A percentile compares a stretch with the other conserved stretches of the same genome.
Conservation (phyloP, 164 flowering plant genomes). For the Vitis cinerea region DNA sequence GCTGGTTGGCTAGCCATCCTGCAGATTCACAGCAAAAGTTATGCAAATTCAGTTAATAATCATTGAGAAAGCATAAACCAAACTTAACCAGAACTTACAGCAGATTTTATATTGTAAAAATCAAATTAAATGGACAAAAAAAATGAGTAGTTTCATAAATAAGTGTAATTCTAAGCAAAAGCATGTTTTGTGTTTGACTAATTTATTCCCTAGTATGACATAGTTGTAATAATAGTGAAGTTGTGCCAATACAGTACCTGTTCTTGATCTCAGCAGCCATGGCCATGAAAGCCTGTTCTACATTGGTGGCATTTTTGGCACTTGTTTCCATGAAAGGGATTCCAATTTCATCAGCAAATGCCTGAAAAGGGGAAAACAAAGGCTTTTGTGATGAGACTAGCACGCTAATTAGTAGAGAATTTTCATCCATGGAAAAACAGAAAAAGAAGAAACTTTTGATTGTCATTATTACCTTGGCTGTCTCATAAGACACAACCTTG, state of each 20-base stretch:
- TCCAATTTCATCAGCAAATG: conserved; percentile 57
- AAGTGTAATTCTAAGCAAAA: too few relatives aligned
- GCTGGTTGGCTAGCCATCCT: conserved; percentile 93
- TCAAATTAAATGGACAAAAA: too few relatives aligned
- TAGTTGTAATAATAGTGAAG: neutral
- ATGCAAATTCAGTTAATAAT: neutral
- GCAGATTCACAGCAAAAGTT: conserved; percentile 10
- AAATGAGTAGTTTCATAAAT: too few relatives aligned
- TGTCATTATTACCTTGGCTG: conserved; percentile 33
- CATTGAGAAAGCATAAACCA: neutral
- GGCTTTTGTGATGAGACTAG: neutral
- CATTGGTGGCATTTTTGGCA: conserved; percentile 50
- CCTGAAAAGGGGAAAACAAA: conserved; percentile 18
- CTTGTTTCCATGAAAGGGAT: conserved; percentile 61
- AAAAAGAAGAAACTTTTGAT: neutral
- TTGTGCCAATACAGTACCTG: conserved; percentile 20
- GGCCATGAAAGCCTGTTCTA: conserved; percentile 62
- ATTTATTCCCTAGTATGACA: too few relatives aligned
- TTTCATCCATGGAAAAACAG: neutral
- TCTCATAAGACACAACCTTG: conserved; percentile 41
- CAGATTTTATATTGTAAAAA: too few relatives aligned
- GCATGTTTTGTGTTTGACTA: too few relatives aligned
- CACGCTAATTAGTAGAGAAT: neutral
- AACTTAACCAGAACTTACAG: too few relatives aligned
- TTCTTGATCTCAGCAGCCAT: conserved; percentile 53